Evolutionary conservation across 129 eudicot species (phyloP).

Genomic region (Flaveria trinervia): DNA sequence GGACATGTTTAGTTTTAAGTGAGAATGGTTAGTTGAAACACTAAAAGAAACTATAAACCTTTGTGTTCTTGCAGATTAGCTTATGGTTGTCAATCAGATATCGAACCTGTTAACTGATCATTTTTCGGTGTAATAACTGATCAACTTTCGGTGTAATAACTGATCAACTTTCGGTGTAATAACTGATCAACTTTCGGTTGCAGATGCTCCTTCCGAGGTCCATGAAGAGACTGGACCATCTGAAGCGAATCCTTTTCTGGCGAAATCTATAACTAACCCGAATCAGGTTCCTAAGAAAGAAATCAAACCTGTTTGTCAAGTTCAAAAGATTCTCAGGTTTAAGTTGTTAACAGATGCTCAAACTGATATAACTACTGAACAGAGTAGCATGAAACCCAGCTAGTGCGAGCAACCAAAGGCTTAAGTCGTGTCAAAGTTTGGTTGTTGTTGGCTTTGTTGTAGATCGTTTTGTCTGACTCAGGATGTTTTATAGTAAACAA

Average conservation of each 20-base stretch:
- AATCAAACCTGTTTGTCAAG: conserved; percentile 59
- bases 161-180: not conserved
- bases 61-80: conserved; percentile 12
- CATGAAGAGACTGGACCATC: conserved; percentile 64
- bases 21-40: conserved; percentile 63
- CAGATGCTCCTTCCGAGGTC: conserved; percentile 55
- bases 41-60: not conserved
- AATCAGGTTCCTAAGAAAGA: conserved; percentile 50
- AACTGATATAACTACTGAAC: conserved; percentile 17
- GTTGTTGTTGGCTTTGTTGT: not conserved
- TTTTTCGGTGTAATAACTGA: not conserved
- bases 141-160: not conserved
- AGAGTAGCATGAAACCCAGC: conserved; percentile 13
- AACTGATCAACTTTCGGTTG: conserved; percentile 11
- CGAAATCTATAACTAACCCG: conserved; percentile 42
- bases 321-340: conserved; percentile 69
- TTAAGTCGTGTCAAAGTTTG: not conserved
- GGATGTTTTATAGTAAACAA: no score
- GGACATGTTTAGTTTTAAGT: conserved; percentile 69
- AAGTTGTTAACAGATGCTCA: conserved; percentile 39
- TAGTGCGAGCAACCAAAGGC: not conserved
- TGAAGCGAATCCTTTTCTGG: conserved; percentile 53
- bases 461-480: no score
- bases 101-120: not conserved
- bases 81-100: not conserved